phyloP scores from a whole-genome alignment of 345 rosid genomes.

The Draba incana region DNA sequence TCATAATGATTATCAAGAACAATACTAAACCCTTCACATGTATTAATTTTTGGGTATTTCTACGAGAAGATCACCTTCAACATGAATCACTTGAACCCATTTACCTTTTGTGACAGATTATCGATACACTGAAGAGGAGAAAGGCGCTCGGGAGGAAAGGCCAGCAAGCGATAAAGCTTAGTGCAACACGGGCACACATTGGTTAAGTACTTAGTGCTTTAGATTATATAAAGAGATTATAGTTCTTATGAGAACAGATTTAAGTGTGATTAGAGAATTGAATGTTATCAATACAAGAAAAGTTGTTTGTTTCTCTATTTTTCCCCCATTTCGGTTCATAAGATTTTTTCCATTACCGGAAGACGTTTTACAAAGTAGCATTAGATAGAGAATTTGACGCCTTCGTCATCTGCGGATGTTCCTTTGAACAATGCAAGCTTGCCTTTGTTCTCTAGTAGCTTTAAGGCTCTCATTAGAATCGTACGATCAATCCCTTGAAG shows the following conservation, averaged over 20 bases:
- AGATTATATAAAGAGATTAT: neutral
- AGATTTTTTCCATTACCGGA: slow-evolving; percentile 23
- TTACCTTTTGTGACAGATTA: slow-evolving; percentile 54
- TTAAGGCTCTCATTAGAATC: slow-evolving; percentile 76
- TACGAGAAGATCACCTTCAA: too few relatives aligned
- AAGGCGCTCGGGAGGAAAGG: slow-evolving; percentile 68
- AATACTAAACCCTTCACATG: too few relatives aligned
- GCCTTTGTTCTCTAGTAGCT: slow-evolving; percentile 80
- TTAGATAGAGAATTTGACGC: slow-evolving; percentile 77
- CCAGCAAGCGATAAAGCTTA: slow-evolving; percentile 71
- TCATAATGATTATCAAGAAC: too few relatives aligned
- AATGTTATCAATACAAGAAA: neutral
- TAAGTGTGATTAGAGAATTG: slow-evolving; percentile 20
- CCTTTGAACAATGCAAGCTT: slow-evolving; percentile 94
- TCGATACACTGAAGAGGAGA: slow-evolving; percentile 60
- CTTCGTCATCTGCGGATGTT: slow-evolving; percentile 89
- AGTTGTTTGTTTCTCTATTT: slow-evolving; percentile 5
- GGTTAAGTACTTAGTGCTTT: too few relatives aligned
- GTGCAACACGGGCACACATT: slow-evolving; percentile 38
- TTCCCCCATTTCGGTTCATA: neutral
- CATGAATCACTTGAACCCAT: too few relatives aligned
- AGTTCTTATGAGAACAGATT: neutral
- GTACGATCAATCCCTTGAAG: slow-evolving; percentile 78
- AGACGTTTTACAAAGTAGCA: slow-evolving; percentile 26
- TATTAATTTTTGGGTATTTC: too few relatives aligned